Evolutionary conservation across 2,329 filamentous ascomycete species (phyloP).

Genomic region (Helicocarpus griseus): DNA sequence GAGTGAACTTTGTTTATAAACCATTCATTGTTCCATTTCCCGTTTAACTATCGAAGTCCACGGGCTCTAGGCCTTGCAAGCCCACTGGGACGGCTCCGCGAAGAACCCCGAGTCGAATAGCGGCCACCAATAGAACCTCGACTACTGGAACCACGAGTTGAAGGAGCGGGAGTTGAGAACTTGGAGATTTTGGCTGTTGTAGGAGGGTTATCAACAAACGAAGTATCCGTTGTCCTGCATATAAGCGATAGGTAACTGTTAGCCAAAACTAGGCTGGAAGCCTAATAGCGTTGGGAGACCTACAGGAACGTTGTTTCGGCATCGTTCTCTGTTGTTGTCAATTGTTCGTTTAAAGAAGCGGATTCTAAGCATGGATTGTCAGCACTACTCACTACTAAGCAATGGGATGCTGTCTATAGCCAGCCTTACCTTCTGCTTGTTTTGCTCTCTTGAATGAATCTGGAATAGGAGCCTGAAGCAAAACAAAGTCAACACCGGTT

Average conservation of each 20-base stretch:
- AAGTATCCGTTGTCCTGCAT: slow-evolving; percentile 74
- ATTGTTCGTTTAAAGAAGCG: not conserved
- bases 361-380: slow-evolving; percentile 1
- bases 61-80: slow-evolving; percentile 28
- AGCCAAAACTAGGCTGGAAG: too few species aligned
- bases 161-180: slow-evolving; percentile 18
- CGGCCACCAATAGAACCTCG: slow-evolving; percentile 23
- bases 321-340: slow-evolving; percentile 36
- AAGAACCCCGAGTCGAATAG: slow-evolving; percentile 29
- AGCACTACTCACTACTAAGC: not conserved
- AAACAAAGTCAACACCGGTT: not conserved
- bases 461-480: slow-evolving; percentile 59
- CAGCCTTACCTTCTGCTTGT: slow-evolving; percentile 44
- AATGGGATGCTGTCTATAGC: not conserved
- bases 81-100: slow-evolving; percentile 27
- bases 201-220: slow-evolving; percentile 77
- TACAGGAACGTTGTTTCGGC: slow-evolving; percentile 78
- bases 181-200: slow-evolving; percentile 39
- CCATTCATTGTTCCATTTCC: not conserved
- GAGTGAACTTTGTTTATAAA: not conserved
- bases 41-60: slow-evolving; percentile 24
- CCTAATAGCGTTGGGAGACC: too few species aligned
- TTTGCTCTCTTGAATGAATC: slow-evolving; percentile 69
- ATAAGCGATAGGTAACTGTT: not conserved
- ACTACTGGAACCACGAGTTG: slow-evolving; percentile 15